Evolutionary conservation across 768 basidiomycete genomes (phyloP), one percentile per base, ranked within the genome.

Genomic region (Gautieria morchelliformis): DNA sequence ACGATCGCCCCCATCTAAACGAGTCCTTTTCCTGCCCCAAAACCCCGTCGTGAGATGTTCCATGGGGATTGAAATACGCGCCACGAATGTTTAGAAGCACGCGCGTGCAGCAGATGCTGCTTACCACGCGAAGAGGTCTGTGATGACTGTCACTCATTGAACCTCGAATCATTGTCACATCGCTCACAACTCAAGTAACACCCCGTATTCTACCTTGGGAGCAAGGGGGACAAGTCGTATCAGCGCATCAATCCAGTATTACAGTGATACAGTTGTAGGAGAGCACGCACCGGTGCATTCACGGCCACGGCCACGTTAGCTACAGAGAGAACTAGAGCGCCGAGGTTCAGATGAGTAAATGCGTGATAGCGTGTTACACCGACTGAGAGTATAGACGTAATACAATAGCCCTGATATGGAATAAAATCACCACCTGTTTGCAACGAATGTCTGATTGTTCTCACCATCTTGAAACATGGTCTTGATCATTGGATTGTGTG

Each of bases 391-490:
- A 32, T 55, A 55, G 35, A 55, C 30, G n/a, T 46, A 55, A 55
- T 55, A 55, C 32, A 55, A 40, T 17, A 55, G 30, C 27, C 53
- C 53, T 55, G 41, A 17, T 45, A 14, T 19, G 35, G 4, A 37
- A 10, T 1, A 2, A 27, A 45, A 22, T 49, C 32, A 24, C n/a
- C 9, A 10, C 32, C 27, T 49, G 8, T 49, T 2, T 49, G n/a
- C 6, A 30, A 12, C 2, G 24, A 55, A 44, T 40, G 19, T 33
- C 5, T 42, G 3, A 5, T 15, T 12, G 41, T 55, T 30, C 11
- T 20, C 17, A 55, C 53, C 53, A 55, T 55, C 53, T 44, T 55
- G 53, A 44, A 55, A 55, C 53, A 55, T 55, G 1, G 40, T 55
- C 20, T 22, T 35, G 12, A 55, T 19, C 17, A 55, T 15, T 41